These are phyloP conservation scores for Lumnitzera racemosa DNA, from an alignment of 345 rosid species.

Conservation along the genomic window DNA sequence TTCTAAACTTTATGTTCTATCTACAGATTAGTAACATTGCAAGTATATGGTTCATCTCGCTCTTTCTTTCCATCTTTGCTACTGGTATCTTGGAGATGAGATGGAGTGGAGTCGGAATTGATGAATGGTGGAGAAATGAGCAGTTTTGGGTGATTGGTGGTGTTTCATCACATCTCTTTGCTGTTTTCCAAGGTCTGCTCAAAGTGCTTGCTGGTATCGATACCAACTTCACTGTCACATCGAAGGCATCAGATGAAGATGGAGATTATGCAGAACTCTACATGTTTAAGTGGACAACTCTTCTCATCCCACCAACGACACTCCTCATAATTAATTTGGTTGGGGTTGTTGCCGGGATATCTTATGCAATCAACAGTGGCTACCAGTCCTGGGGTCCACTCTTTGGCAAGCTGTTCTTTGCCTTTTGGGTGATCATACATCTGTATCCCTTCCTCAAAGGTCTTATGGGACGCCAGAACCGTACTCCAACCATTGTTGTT, in stretches of 20 bases:
- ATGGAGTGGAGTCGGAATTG: slow-evolving; percentile 93
- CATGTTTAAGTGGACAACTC: slow-evolving; percentile 93
- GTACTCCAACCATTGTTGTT: slow-evolving; percentile 86
- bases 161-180: slow-evolving; percentile 79
- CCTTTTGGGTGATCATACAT: slow-evolving; percentile 91
- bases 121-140: slow-evolving; percentile 97
- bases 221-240: slow-evolving; percentile 86
- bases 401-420: slow-evolving; percentile 81
- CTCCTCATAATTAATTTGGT: slow-evolving; percentile 73
- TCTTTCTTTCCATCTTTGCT: slow-evolving; percentile 83
- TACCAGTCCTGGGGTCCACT: slow-evolving; percentile 92
- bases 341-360: slow-evolving; percentile 86
- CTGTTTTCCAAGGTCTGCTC: slow-evolving; percentile 82
- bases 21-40: slow-evolving; percentile 85
- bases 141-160: slow-evolving; percentile 98
- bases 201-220: slow-evolving; percentile 90
- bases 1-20: neutral
- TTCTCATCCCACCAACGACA: slow-evolving; percentile 84
- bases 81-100: slow-evolving; percentile 90
- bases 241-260: slow-evolving; percentile 80
- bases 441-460: slow-evolving; percentile 92
- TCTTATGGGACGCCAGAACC: slow-evolving; percentile 88
- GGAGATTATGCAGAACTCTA: slow-evolving; percentile 81
- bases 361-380: slow-evolving; percentile 79
- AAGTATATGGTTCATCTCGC: slow-evolving; percentile 81